Base-by-base conservation (phyloP, 139 green algal species). In the Axilococcus clingmanii region DNA sequence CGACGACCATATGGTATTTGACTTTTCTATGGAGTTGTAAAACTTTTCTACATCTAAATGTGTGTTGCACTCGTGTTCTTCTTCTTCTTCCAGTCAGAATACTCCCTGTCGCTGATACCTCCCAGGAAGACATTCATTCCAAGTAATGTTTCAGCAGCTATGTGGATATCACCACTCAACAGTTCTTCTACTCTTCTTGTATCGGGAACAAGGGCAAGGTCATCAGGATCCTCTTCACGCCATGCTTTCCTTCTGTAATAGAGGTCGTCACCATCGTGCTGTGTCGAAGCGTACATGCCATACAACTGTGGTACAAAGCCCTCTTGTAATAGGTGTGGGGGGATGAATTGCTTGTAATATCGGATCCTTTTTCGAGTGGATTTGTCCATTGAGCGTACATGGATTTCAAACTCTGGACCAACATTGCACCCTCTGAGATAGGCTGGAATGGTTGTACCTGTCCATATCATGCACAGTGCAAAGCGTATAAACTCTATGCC, bases 401-500 rank as follows among this genome's bases (percentile, higher is more conserved):
- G 19, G 8, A 28, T 12, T 14, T 55, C 32, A 68, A 52, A 65
- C 24, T 48, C 32, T 8, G 32, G 32, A 7, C 17, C 19, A 16
- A 48, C 27, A n/a, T 56, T 36, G 19, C 50, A 38, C 3, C 27
- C 46, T 20, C 40, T 44, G 27, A 68, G 47, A 19, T 55, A 57
- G 6, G 17, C 59, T 29, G 35, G n/a, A 28, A 17, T 22, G 29
- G 12, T 53, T 41, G 31, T 40, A 42, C 22, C 11, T 34, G 28
- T 22, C 45, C 62, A 63, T 25, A 61, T 33, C n/a, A 37, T 40
- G 12, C 51, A 29, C 25, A 68, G 40, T 15, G 45, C 55, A 28
- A 32, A 76, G 17, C 47, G 31, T 12, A 71, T 28, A 25, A 81
- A 83, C 31, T 85, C 75, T 17, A 85, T 54, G 0, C 80, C 79